Evolutionary conservation across 805 yeast genomes (phyloP).

Genomic region (Candida vaughaniae): DNA sequence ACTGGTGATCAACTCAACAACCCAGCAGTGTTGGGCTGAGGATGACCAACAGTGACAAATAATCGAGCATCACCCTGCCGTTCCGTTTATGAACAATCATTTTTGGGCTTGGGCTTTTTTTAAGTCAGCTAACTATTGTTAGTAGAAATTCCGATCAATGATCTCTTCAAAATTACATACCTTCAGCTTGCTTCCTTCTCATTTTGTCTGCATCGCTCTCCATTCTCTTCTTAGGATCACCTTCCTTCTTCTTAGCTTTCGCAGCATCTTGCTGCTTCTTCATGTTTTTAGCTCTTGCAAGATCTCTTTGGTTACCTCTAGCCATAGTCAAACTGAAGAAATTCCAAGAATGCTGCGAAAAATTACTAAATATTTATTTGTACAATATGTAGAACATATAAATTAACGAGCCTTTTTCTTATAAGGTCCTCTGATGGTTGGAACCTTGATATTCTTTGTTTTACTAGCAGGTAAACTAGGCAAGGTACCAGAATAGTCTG

Average conservation of each 20-base stretch:
- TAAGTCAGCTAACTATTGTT: constrained; percentile 46
- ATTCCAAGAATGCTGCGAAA: neutral
- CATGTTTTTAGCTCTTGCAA: constrained; percentile 83
- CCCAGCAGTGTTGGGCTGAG: too few relatives aligned
- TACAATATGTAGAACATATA: constrained; percentile 3
- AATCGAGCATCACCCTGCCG: too few relatives aligned
- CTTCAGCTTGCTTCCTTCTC: constrained; percentile 84
- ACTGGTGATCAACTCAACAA: too few relatives aligned
- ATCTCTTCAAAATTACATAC: constrained; percentile 42
- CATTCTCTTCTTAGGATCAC: constrained; percentile 83
- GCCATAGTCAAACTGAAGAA: constrained; percentile 53
- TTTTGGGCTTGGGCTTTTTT: constrained; percentile 29
- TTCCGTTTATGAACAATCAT: too few relatives aligned
- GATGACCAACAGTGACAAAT: too few relatives aligned
- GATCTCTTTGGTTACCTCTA: constrained; percentile 95
- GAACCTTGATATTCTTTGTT: constrained; percentile 25
- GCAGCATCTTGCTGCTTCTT: constrained; percentile 72
- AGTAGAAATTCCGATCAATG: neutral
- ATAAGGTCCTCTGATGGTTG: constrained; percentile 39
- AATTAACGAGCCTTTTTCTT: constrained; percentile 29
- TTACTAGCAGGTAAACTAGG: constrained; percentile 53
- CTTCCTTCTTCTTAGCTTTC: constrained; percentile 61
- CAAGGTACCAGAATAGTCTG: constrained; percentile 74
- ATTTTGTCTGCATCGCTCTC: constrained; percentile 88
- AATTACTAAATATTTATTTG: constrained; percentile 3